Evolutionary conservation across 2,329 filamentous ascomycete genomes (phyloP), one percentile per base, ranked within the genome.

Genomic region (Pestalotiopsis fici): DNA sequence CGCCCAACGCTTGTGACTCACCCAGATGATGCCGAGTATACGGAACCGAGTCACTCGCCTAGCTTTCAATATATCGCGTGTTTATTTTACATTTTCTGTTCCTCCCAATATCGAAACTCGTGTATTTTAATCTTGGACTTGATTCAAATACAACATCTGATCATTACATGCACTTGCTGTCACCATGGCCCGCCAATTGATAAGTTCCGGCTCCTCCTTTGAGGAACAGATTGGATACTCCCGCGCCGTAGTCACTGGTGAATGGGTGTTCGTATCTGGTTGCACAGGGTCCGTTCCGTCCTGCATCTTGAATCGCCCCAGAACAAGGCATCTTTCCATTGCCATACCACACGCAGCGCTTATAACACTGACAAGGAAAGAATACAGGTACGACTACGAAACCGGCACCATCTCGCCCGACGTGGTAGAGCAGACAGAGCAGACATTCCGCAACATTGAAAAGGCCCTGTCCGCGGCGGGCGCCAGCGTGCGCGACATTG

Each of bases 201-300:
- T 87, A 71, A 82, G 79, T 71, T 86, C 84, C 25, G 83, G 82
- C 63, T 87, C 85, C 4, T 74, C 78, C 54, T 88, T 87, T 69
- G 86, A 88, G 74, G 77, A 78, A 28, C 78, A 84, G 69, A 87
- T 87, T 65, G 85, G 83, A 62, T 88, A 88, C 74, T 87, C 85
- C 35, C 81, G 86, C 61, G 86, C 85, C 43, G 84, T 88, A 3
- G 79, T 86, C 21, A 76, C 79, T 1, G 85, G 83, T 12, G 83
- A 84, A 63, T 84, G 83, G 79, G 76, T 87, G 12, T 83, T 87
- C 66, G 84, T 88, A 3, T 87, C 86, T 2, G 86, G 86, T 0
- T 87, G 85, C 47, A 88, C 86, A 2, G 86, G 86, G 85, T 85
- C 71, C 65, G 70, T 66, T 1, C n/a, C 21, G 4, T 9, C 59